Evolutionary conservation across 1,284 basidiomycete genomes (phyloP).

Genomic region (Xerocomus amazonicus): DNA sequence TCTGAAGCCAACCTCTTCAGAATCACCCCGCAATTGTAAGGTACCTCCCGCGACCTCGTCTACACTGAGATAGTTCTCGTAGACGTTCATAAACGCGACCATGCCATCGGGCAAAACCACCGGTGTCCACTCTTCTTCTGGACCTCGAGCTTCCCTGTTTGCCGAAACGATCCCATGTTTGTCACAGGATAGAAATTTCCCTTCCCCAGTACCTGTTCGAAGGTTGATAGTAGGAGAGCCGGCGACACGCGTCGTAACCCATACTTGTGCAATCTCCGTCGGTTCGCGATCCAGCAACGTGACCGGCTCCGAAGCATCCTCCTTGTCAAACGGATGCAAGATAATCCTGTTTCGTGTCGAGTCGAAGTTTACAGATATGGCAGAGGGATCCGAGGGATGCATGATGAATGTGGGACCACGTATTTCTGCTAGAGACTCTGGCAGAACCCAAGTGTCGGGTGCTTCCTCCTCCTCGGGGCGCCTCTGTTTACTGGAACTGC

Average conservation of each 20-base stretch:
- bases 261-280: slow-evolving; percentile 79
- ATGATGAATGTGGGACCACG: slow-evolving; percentile 80
- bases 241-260: slow-evolving; percentile 81
- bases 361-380: slow-evolving; percentile 74
- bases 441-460: slow-evolving; percentile 75
- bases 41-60: slow-evolving; percentile 83
- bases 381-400: slow-evolving; percentile 71
- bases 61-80: slow-evolving; percentile 78
- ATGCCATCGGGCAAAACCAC: slow-evolving; percentile 72
- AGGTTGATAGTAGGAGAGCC: slow-evolving; percentile 79
- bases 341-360: slow-evolving; percentile 71
- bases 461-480: slow-evolving; percentile 56
- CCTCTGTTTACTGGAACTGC: slow-evolving; percentile 45
- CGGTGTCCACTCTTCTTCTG: slow-evolving; percentile 86
- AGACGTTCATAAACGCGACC: slow-evolving; percentile 81
- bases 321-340: slow-evolving; percentile 60
- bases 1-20: slow-evolving; percentile 73
- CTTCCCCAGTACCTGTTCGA: slow-evolving; percentile 77
- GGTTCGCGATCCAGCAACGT: slow-evolving; percentile 62
- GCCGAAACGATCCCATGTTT: slow-evolving; percentile 77
- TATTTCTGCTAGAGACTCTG: slow-evolving; percentile 67
- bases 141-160: slow-evolving; percentile 78
- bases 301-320: slow-evolving; percentile 41
- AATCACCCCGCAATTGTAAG: slow-evolving; percentile 76
- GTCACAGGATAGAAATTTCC: slow-evolving; percentile 84